Evolutionary conservation across 768 basidiomycete species (phyloP).

Genomic region (Rhizopogon vulgaris): DNA sequence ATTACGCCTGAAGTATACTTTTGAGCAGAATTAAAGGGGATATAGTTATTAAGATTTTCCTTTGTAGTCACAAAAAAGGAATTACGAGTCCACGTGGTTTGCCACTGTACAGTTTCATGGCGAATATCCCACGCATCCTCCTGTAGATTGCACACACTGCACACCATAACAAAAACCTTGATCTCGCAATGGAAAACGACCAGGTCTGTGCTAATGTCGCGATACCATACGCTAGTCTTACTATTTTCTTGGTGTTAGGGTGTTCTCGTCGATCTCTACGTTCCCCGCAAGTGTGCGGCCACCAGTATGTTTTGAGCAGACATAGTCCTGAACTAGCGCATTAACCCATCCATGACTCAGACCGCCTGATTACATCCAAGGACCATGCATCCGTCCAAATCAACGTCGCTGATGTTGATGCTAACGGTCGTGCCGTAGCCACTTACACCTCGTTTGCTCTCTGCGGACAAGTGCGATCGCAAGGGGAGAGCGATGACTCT

Average conservation of each 20-base stretch:
- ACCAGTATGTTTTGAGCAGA: slow-evolving; percentile 63
- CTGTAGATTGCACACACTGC: background rate
- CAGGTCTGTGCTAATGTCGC: slow-evolving; percentile 44
- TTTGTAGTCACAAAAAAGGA: too few relatives aligned
- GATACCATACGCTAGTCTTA: background rate
- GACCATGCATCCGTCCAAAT: slow-evolving; percentile 99
- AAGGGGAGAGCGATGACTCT: slow-evolving; percentile 95
- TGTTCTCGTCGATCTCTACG: slow-evolving; percentile 99
- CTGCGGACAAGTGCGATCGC: slow-evolving; percentile 88
- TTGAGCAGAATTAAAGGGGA: too few relatives aligned
- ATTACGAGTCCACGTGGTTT: background rate
- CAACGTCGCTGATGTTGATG: slow-evolving; percentile 90
- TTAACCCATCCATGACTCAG: slow-evolving; percentile 33
- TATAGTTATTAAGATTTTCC: too few relatives aligned
- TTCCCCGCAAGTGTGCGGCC: slow-evolving; percentile 98
- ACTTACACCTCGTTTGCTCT: slow-evolving; percentile 91
- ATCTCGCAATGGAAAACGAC: slow-evolving; percentile 81
- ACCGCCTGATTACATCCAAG: slow-evolving; percentile 97
- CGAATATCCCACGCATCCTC: slow-evolving; percentile 23
- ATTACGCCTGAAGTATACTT: background rate
- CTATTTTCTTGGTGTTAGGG: slow-evolving; percentile 45
- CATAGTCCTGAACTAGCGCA: background rate
- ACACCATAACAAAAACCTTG: slow-evolving; percentile 3
- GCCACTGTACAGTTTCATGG: slow-evolving; percentile 25
- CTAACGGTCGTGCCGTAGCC: slow-evolving; percentile 69